phyloP scores from a whole-genome alignment of 306 rosid genomes.

The Oemleria cerasiformis region DNA sequence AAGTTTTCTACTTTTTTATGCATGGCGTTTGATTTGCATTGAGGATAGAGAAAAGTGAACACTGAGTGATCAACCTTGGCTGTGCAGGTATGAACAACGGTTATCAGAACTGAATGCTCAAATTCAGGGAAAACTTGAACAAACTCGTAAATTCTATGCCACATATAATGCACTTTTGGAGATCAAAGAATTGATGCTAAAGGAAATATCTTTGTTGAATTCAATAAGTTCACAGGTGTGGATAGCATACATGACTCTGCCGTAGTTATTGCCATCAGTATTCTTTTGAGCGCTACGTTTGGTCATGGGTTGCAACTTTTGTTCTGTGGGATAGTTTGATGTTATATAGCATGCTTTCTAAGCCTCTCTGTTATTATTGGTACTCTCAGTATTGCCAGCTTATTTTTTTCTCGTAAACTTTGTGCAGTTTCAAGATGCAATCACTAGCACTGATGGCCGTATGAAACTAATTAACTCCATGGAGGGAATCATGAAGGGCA shows the following conservation, averaged over 20 bases:
- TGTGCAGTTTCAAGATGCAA: slow-evolving; percentile 87
- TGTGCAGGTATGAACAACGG: slow-evolving; percentile 66
- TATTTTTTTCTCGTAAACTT: slow-evolving; percentile 2
- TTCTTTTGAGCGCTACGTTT: too few relatives aligned
- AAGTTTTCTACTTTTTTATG: not conserved
- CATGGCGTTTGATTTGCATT: not conserved
- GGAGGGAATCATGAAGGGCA: slow-evolving; percentile 93
- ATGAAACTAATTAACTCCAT: slow-evolving; percentile 70
- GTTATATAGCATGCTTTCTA: not conserved
- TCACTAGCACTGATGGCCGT: slow-evolving; percentile 64
- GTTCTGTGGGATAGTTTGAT: not conserved
- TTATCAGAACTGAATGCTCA: slow-evolving; percentile 69
- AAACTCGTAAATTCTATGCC: slow-evolving; percentile 75
- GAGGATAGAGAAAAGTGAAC: not conserved
- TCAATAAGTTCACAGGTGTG: slow-evolving; percentile 82
- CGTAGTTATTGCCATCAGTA: too few relatives aligned
- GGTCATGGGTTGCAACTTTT: not conserved
- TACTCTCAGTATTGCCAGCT: not conserved
- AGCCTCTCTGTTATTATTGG: not conserved
- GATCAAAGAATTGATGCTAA: slow-evolving; percentile 84
- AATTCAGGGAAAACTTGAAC: slow-evolving; percentile 84
- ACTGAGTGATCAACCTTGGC: slow-evolving; percentile 22
- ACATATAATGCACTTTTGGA: slow-evolving; percentile 89
- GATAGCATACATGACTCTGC: too few relatives aligned
- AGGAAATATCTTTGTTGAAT: slow-evolving; percentile 85